phyloP scores from a whole-genome alignment of 805 yeast genomes.

The Naumovozyma baii region DNA sequence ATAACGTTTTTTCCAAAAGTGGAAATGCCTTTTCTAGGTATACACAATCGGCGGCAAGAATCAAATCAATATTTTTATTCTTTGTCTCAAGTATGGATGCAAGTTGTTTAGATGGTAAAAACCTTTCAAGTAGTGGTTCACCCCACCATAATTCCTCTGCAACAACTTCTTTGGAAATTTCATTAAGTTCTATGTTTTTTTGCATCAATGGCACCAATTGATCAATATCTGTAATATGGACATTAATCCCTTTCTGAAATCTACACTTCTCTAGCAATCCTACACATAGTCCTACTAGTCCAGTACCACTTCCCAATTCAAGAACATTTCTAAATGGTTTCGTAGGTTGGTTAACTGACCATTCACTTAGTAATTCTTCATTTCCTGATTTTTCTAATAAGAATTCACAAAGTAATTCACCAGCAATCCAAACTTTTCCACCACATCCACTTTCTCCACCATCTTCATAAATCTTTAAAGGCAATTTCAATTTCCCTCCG shows the following conservation, averaged over 20 bases:
- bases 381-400: constrained; percentile 25
- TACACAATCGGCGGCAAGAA: constrained; percentile 54
- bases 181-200: constrained; percentile 36
- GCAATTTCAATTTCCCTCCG: constrained; percentile 31
- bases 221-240: constrained; percentile 42
- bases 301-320: constrained; percentile 53
- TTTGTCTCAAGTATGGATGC: too few relatives aligned
- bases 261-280: constrained; percentile 18
- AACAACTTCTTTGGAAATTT: constrained; percentile 28
- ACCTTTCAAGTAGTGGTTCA: constrained; percentile 7
- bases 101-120: constrained; percentile 13
- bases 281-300: constrained; percentile 39
- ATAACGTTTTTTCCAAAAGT: constrained; percentile 38
- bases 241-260: constrained; percentile 22
- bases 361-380: constrained; percentile 4
- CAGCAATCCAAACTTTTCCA: constrained; percentile 57
- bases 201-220: constrained; percentile 40
- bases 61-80: constrained; percentile 32
- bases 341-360: constrained; percentile 5
- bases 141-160: constrained; percentile 41
- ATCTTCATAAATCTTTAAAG: constrained; percentile 39
- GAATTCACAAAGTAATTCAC: constrained; percentile 43
- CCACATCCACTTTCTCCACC: constrained; percentile 56
- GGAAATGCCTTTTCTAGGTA: constrained; percentile 48
- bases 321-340: constrained; percentile 28